Percentiles rank a stretch among this genome's conserved stretches.
These are phyloP conservation scores for Phytophthora tentaculata DNA, from an alignment of 352 stramenopile species.

Conservation along the genomic window DNA sequence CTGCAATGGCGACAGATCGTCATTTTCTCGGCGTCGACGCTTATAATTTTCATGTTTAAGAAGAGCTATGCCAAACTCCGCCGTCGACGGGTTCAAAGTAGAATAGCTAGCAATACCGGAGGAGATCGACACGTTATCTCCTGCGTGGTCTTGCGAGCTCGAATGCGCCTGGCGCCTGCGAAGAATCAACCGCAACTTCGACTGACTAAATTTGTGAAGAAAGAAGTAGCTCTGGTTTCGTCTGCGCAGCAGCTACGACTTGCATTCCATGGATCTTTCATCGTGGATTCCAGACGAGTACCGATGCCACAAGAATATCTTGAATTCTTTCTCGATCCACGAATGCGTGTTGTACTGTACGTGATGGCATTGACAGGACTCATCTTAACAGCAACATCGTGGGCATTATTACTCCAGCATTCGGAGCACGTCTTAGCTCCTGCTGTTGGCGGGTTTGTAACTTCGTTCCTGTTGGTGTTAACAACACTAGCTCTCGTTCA, in stretches of 20 bases:
- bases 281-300: conserved; percentile 20
- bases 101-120: neutral
- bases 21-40: conserved; percentile 31
- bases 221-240: conserved; percentile 5
- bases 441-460: neutral
- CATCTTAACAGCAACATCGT: conserved; percentile 4
- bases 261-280: conserved; percentile 10
- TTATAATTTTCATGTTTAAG: conserved; percentile 37
- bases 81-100: conserved; percentile 5
- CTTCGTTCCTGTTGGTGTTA: conserved; percentile 2
- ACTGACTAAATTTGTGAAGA: conserved; percentile 2
- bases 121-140: conserved; percentile 26
- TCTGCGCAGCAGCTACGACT: conserved; percentile 17
- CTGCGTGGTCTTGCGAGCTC: conserved; percentile 32
- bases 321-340: neutral
- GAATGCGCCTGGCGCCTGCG: conserved; percentile 11
- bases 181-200: conserved; percentile 6
- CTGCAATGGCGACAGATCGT: conserved; percentile 33
- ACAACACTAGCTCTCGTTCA: conserved; percentile 15
- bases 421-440: neutral
- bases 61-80: conserved; percentile 16
- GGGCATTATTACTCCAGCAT: conserved; percentile 6
- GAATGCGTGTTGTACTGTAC: neutral
- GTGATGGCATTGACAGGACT: conserved; percentile 6
- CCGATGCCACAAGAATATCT: conserved; percentile 8